Evolutionary conservation across 371 early-diverging fungal species (phyloP).

Genomic region (Rhizopus delemar): DNA sequence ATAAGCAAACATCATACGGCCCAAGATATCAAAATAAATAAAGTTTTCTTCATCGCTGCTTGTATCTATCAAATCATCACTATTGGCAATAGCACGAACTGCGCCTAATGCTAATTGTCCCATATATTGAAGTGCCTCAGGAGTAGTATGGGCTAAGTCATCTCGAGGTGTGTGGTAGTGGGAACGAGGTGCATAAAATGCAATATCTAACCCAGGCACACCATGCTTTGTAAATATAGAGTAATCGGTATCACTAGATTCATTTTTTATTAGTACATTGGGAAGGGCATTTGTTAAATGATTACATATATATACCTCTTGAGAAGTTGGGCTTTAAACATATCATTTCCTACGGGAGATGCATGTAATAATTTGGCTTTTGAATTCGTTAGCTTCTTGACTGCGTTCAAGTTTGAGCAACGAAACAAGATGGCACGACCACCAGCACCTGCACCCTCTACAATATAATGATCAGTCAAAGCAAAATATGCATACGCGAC

Average conservation of each 20-base stretch:
- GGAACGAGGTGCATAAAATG: constrained; percentile 68
- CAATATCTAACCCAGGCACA: constrained; percentile 76
- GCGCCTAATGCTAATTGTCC: constrained; percentile 55
- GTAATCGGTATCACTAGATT: constrained; percentile 68
- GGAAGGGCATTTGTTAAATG: background rate
- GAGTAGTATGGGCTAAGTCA: constrained; percentile 51
- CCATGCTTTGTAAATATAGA: constrained; percentile 59
- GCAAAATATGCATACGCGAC: background rate
- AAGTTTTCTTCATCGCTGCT: constrained; percentile 30
- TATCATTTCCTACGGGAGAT: constrained; percentile 68
- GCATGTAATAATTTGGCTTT: constrained; percentile 32
- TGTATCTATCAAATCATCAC: constrained; percentile 34
- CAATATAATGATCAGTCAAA: background rate
- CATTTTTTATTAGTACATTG: background rate
- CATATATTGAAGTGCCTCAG: constrained; percentile 61
- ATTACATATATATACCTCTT: constrained; percentile 45
- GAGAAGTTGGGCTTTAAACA: constrained; percentile 63
- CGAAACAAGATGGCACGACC: constrained; percentile 75
- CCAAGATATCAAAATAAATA: constrained; percentile 58
- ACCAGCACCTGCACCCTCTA: constrained; percentile 81
- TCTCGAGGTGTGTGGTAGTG: constrained; percentile 75
- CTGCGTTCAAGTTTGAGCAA: constrained; percentile 54
- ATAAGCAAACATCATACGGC: constrained; percentile 52
- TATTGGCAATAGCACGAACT: constrained; percentile 42
- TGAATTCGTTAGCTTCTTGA: constrained; percentile 41